Evolutionary conservation across 2,329 filamentous ascomycete genomes (phyloP).

Genomic region (Karstenula rhodostoma): DNA sequence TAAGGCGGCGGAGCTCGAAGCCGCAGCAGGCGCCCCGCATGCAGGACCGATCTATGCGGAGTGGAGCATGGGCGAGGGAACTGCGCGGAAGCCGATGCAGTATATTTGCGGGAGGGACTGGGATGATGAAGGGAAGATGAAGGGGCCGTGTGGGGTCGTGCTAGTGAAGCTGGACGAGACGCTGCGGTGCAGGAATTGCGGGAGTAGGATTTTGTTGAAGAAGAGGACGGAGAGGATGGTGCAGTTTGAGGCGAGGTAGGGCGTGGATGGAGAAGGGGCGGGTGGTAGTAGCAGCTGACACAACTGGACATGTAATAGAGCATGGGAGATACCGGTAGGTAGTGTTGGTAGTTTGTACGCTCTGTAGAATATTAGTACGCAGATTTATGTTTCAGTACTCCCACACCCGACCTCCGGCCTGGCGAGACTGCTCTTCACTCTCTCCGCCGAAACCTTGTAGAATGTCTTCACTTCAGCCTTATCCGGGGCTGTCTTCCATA

Average conservation of each 20-base stretch:
- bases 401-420: neutral
- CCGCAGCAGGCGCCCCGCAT: too few relatives aligned
- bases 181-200: constrained; percentile 25
- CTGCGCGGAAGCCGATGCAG: too few relatives aligned
- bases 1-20: too few relatives aligned
- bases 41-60: too few relatives aligned
- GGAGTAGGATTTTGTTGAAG: constrained; percentile 21
- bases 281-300: too few relatives aligned
- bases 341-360: too few relatives aligned
- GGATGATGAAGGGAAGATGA: neutral
- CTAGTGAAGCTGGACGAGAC: neutral
- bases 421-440: neutral
- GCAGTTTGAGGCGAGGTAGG: constrained; percentile 29
- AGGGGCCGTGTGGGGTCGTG: neutral
- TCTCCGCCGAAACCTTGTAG: neutral
- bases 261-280: too few relatives aligned
- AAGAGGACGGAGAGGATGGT: constrained; percentile 26
- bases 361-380: too few relatives aligned
- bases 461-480: neutral
- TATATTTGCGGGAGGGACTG: too few relatives aligned
- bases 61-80: too few relatives aligned
- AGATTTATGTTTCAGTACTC: neutral
- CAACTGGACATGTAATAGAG: too few relatives aligned
- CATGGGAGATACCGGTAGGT: too few relatives aligned
- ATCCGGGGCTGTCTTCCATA: neutral